Percentiles rank a stretch among this genome's conserved stretches.
phyloP scores from a whole-genome alignment of 1,139 yeast species.

The Zygosaccharomyces sapae region DNA sequence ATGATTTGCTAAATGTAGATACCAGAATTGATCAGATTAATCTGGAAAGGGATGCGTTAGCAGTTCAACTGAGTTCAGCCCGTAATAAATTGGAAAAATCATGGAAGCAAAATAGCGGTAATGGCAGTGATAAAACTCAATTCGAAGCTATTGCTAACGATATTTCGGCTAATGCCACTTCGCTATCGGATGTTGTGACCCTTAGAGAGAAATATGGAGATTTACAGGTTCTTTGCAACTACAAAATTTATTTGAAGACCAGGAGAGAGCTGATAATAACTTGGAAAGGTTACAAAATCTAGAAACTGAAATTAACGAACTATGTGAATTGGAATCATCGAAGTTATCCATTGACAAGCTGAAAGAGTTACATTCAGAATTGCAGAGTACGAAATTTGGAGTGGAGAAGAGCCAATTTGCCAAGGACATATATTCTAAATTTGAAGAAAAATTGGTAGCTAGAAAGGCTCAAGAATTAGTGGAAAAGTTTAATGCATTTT shows the following conservation, averaged over 20 bases:
- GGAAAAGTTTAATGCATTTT: conserved; percentile 16
- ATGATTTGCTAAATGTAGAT: conserved; percentile 27
- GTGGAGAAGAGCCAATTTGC: conserved; percentile 1
- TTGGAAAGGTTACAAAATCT: conserved; percentile 23
- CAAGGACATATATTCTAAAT: conserved; percentile 7
- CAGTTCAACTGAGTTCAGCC: conserved; percentile 24
- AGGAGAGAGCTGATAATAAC: conserved; percentile 16
- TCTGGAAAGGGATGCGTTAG: conserved; percentile 27
- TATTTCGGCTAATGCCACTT: conserved; percentile 12
- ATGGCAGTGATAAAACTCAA: neutral
- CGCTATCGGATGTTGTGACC: conserved; percentile 20
- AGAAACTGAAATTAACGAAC: conserved; percentile 22
- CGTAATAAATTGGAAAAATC: conserved; percentile 20
- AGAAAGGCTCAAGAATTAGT: conserved; percentile 6
- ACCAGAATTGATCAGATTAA: conserved; percentile 21
- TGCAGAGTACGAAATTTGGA: conserved; percentile 1
- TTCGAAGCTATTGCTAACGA: conserved; percentile 17
- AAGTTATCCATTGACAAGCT: conserved; percentile 6
- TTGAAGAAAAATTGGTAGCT: conserved; percentile 7
- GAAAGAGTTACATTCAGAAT: neutral
- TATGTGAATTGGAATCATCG: conserved; percentile 20
- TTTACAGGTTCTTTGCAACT: conserved; percentile 29
- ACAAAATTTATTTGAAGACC: conserved; percentile 16
- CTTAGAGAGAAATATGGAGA: conserved; percentile 34
- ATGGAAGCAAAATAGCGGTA: conserved; percentile 13